A percentile compares a stretch with the other conserved stretches of the same genome.
These are phyloP conservation scores for Musa beccarii DNA, from an alignment of 176 grass and related monocot genomes.

Conservation along the genomic window DNA sequence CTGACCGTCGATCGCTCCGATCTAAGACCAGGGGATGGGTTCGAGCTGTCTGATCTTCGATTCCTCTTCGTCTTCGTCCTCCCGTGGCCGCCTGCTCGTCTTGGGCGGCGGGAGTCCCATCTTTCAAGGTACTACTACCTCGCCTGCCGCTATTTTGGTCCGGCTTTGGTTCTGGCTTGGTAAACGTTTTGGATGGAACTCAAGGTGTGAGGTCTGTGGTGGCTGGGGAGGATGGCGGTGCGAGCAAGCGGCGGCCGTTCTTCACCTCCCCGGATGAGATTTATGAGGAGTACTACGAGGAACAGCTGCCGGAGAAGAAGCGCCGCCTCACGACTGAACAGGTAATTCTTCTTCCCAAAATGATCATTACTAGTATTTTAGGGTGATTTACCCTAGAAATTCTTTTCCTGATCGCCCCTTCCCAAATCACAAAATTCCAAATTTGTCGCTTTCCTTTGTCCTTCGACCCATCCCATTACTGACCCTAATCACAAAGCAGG, in stretches of 20 bases:
- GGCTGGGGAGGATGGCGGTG: not conserved
- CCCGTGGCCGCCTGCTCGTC: slow-evolving; percentile 64
- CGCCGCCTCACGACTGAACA: slow-evolving; percentile 78
- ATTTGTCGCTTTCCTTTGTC: too few species aligned
- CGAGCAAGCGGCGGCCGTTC: slow-evolving; percentile 58
- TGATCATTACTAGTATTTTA: not conserved
- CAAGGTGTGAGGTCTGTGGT: slow-evolving; percentile 7
- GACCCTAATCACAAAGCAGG: not conserved
- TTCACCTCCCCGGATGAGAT: slow-evolving; percentile 82
- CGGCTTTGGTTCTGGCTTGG: not conserved
- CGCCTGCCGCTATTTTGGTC: not conserved
- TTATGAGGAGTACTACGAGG: slow-evolving; percentile 90
- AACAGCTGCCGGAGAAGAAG: slow-evolving; percentile 82
- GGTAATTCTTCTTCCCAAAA: slow-evolving; percentile 22
- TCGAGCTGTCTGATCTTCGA: slow-evolving; percentile 47
- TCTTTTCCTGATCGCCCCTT: too few species aligned
- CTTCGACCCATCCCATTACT: too few species aligned
- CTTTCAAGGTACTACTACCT: slow-evolving; percentile 31
- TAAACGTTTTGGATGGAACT: not conserved
- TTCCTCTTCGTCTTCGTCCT: slow-evolving; percentile 26
- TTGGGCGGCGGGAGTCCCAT: slow-evolving; percentile 37
- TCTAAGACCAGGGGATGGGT: slow-evolving; percentile 39
- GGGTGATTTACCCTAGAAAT: too few species aligned
- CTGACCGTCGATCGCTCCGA: not conserved
- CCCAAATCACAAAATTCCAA: too few species aligned